Conservation (phyloP, 169 alveolate species). For the Plasmodium fragile region DNA sequence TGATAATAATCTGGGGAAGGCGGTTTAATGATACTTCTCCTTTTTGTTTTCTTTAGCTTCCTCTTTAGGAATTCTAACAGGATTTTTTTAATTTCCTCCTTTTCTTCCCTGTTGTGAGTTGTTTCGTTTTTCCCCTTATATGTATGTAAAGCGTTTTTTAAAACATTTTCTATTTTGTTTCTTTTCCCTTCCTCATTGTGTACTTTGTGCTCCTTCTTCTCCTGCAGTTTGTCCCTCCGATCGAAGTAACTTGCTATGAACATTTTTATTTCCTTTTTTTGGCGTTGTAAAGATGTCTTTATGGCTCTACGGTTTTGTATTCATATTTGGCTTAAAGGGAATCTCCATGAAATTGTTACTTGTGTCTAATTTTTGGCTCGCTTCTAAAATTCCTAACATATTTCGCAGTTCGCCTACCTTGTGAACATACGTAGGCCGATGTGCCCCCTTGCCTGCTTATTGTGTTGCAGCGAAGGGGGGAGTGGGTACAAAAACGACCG, state of each 20-base stretch:
- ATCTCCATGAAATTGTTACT: neutral
- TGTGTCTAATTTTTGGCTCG: neutral
- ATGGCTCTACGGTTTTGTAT: neutral
- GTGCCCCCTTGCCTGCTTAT: neutral
- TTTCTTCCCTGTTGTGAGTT: neutral
- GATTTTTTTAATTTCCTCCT: slow-evolving; percentile 27
- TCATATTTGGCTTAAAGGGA: neutral
- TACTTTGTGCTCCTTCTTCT: neutral
- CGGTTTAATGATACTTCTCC: neutral
- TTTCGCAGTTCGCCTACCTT: neutral
- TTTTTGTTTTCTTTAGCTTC: slow-evolving; percentile 7
- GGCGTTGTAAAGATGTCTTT: neutral
- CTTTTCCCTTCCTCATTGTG: slow-evolving; percentile 10
- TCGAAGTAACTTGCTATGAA: slow-evolving; percentile 40
- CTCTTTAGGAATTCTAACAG: slow-evolving; percentile 33
- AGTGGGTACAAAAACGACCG: neutral
- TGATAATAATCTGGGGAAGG: neutral
- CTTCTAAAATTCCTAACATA: neutral
- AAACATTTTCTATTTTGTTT: slow-evolving; percentile 24
- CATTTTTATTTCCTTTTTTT: slow-evolving; percentile 1
- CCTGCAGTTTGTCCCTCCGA: neutral
- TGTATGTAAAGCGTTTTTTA: slow-evolving; percentile 12
- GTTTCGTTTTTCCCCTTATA: slow-evolving; percentile 18
- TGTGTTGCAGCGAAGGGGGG: neutral
- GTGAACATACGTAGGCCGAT: neutral